Conservation (phyloP, 345 rosid genomes). For the Carallia pectinifolia region DNA sequence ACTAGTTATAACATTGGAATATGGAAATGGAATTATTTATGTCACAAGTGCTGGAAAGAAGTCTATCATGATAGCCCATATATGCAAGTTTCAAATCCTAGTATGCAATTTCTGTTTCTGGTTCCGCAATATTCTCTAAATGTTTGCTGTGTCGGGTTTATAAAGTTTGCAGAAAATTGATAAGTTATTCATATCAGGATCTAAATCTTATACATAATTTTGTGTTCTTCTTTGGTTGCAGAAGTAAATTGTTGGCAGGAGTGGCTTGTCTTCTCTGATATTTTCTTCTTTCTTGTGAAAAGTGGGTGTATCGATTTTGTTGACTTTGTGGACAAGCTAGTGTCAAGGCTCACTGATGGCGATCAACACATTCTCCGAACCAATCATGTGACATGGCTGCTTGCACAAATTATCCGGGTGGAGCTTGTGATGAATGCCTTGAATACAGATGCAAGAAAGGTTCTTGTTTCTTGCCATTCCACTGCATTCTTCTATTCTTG, state of each 20-base stretch:
- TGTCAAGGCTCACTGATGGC: slow-evolving; percentile 58
- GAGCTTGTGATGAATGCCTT: slow-evolving; percentile 82
- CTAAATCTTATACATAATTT: no score
- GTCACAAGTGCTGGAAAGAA: neutral
- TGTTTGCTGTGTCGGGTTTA: slow-evolving; percentile 14
- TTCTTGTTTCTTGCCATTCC: slow-evolving; percentile 24
- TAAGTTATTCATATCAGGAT: no score
- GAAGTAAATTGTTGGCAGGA: slow-evolving; percentile 98
- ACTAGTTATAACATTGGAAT: neutral
- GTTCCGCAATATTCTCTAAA: neutral
- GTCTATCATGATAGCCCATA: slow-evolving; percentile 3
- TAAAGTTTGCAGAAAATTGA: neutral
- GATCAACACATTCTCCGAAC: slow-evolving; percentile 84
- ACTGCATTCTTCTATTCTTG: slow-evolving; percentile 2
- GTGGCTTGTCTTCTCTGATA: slow-evolving; percentile 97
- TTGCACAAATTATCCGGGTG: slow-evolving; percentile 80
- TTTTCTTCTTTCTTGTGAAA: slow-evolving; percentile 79
- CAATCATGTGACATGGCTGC: slow-evolving; percentile 97
- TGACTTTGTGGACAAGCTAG: slow-evolving; percentile 95
- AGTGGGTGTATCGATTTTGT: slow-evolving; percentile 95
- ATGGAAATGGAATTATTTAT: neutral
- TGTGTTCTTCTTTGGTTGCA: slow-evolving; percentile 33
- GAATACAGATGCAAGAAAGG: slow-evolving; percentile 83
- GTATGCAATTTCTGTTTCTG: neutral
- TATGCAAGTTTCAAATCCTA: slow-evolving; percentile 1